Percentiles rank a stretch among this genome's conserved stretches.
These are phyloP conservation scores for Auxenochlorella pyrenoidosa DNA, from an alignment of 139 green algal species.

Conservation along the genomic window DNA sequence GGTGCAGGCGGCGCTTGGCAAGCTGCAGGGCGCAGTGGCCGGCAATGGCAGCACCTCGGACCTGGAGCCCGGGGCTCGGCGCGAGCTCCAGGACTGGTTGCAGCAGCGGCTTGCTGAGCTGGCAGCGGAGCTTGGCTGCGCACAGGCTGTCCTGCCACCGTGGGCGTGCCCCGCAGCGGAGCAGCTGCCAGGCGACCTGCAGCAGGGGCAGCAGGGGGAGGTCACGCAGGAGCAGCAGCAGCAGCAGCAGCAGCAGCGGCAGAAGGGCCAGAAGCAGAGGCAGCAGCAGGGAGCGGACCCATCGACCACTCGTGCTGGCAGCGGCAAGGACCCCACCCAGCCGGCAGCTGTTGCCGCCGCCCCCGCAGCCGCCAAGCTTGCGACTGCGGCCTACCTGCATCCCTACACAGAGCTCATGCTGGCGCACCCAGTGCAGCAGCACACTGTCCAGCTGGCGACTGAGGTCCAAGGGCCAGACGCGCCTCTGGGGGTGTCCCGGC, in stretches of 20 bases:
- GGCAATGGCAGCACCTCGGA: not conserved
- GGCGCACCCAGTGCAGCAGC: conserved; percentile 32
- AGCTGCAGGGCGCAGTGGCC: not conserved
- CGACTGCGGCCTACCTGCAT: conserved; percentile 60
- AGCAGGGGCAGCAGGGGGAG: not conserved
- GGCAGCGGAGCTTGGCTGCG: not conserved
- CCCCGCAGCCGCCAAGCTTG: not conserved
- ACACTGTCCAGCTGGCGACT: conserved; percentile 13
- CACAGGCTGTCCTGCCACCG: not conserved
- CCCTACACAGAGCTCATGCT: conserved; percentile 70
- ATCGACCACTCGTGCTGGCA: not conserved
- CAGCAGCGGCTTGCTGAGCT: conserved; percentile 18
- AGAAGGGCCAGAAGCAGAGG: not conserved
- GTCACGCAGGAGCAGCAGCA: not conserved
- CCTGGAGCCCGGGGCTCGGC: not conserved
- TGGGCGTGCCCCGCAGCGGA: not conserved
- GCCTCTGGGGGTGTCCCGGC: not conserved
- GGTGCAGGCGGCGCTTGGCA: not conserved
- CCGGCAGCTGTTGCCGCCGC: not conserved
- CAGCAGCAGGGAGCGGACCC: not conserved
- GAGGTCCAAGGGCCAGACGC: not conserved
- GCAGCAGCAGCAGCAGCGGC: conserved; percentile 6
- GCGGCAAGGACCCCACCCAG: not conserved
- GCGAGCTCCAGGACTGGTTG: conserved; percentile 14
- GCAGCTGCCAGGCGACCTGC: not conserved